Conservation (phyloP, 176 grass and related monocot species). For the Urochloa ruziziensis region DNA sequence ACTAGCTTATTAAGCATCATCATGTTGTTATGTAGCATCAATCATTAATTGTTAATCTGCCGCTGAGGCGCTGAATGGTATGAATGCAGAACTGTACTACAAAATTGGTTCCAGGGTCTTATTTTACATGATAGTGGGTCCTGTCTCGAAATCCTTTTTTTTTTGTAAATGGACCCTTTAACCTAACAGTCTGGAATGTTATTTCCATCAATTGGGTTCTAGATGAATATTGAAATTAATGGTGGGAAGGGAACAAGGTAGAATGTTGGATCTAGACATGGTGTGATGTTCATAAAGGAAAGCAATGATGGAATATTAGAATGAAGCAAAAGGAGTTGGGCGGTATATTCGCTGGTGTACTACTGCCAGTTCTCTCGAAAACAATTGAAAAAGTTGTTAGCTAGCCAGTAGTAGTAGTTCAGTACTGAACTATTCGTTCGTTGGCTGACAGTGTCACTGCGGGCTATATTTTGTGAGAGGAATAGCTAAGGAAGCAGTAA, state of each 20-base stretch:
- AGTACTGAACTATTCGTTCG: too few species aligned
- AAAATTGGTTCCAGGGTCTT: not conserved
- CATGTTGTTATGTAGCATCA: not conserved
- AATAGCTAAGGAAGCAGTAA: too few species aligned
- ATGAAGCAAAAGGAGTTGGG: not conserved
- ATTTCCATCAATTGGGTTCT: not conserved
- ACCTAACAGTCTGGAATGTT: not conserved
- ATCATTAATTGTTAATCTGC: not conserved
- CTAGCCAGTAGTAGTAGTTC: too few species aligned
- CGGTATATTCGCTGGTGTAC: not conserved
- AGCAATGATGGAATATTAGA: not conserved
- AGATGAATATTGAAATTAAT: not conserved
- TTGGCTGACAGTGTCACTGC: too few species aligned
- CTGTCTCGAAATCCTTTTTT: not conserved
- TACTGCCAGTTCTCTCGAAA: too few species aligned
- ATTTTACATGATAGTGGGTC: not conserved
- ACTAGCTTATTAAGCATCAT: not conserved
- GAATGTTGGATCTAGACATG: not conserved
- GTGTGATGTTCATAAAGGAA: not conserved
- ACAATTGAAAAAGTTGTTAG: too few species aligned
- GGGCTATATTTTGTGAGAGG: too few species aligned
- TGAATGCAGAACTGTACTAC: not conserved
- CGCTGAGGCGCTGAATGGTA: not conserved
- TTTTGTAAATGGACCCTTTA: not conserved
- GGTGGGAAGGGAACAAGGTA: not conserved